These are phyloP conservation scores for Yamadazyma atlantica DNA, from an alignment of 1,139 yeast genomes.

Conservation along the genomic window DNA sequence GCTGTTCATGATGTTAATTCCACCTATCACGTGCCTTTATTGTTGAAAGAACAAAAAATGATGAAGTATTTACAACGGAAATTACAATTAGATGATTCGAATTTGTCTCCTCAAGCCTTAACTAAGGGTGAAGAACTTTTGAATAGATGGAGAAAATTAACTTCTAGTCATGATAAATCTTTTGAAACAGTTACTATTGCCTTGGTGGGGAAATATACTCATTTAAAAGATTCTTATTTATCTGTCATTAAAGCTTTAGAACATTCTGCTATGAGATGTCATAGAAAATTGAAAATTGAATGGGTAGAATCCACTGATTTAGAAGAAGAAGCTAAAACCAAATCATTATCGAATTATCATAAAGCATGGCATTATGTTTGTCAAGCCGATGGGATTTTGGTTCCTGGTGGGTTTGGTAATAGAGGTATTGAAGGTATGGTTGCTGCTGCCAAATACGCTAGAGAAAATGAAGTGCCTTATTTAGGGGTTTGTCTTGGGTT, in stretches of 20 bases:
- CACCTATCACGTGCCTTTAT: constrained; percentile 94
- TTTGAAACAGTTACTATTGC: constrained; percentile 91
- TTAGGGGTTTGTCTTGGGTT: constrained; percentile 97
- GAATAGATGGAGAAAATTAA: constrained; percentile 76
- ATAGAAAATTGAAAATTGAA: constrained; percentile 77
- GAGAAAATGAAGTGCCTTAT: constrained; percentile 91
- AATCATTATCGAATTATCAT: constrained; percentile 77
- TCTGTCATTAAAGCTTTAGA: constrained; percentile 95
- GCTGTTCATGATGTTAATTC: constrained; percentile 97
- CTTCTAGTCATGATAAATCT: constrained; percentile 75
- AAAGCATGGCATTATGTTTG: constrained; percentile 95
- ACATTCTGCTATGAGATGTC: constrained; percentile 90
- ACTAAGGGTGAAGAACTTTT: constrained; percentile 69
- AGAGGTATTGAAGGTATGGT: constrained; percentile 99
- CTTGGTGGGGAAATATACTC: constrained; percentile 94
- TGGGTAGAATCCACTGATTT: constrained; percentile 97
- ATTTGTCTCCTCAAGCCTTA: constrained; percentile 53
- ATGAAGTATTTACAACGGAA: constrained; percentile 71
- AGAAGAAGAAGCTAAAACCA: constrained; percentile 66
- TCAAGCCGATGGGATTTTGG: constrained; percentile 94
- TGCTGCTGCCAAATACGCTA: constrained; percentile 95
- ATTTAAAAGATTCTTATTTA: constrained; percentile 90
- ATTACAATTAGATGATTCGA: constrained; percentile 56
- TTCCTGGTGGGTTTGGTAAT: constrained; percentile 97
- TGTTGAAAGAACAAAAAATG: constrained; percentile 84